A percentile compares a stretch with the other conserved stretches of the same genome.
Conservation (phyloP, 2,329 filamentous ascomycete genomes). For the Diplodia seriata region DNA sequence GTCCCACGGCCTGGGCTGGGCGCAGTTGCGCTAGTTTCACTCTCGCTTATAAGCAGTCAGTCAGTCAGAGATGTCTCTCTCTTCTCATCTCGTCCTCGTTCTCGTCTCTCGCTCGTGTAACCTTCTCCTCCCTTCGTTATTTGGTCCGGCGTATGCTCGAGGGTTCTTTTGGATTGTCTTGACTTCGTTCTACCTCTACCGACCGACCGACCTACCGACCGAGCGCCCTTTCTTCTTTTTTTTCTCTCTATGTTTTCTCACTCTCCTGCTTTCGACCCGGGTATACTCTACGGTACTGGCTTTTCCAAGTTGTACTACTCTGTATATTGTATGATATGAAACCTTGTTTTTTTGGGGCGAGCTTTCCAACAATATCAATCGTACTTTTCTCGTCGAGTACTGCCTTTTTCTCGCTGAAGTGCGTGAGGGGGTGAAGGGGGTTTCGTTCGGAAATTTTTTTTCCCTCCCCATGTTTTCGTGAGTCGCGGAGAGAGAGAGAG, state of each 20-base stretch:
- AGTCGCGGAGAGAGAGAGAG: no score
- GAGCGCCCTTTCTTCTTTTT: background rate
- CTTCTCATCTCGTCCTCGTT: background rate
- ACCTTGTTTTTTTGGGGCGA: background rate
- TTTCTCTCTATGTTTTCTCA: background rate
- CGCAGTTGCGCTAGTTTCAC: background rate
- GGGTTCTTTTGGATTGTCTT: background rate
- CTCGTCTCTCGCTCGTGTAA: background rate
- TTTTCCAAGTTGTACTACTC: background rate
- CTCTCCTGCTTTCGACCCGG: background rate
- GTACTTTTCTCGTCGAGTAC: no score
- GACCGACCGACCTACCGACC: background rate
- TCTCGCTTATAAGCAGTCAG: background rate
- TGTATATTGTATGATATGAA: constrained; percentile 1
- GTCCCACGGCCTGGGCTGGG: background rate
- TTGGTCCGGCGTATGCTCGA: background rate
- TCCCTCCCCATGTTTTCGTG: no score
- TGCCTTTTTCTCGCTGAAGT: no score
- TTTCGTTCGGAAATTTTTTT: no score
- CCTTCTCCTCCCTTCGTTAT: background rate
- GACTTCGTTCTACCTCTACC: background rate
- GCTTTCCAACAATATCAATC: no score
- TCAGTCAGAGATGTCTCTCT: background rate
- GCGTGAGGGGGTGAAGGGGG: no score
- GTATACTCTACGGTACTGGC: background rate